Percentiles rank a stretch among this genome's conserved stretches.
These are phyloP conservation scores for Fomitopsis schrenkii DNA, from an alignment of 1,284 basidiomycete genomes.

Conservation along the genomic window DNA sequence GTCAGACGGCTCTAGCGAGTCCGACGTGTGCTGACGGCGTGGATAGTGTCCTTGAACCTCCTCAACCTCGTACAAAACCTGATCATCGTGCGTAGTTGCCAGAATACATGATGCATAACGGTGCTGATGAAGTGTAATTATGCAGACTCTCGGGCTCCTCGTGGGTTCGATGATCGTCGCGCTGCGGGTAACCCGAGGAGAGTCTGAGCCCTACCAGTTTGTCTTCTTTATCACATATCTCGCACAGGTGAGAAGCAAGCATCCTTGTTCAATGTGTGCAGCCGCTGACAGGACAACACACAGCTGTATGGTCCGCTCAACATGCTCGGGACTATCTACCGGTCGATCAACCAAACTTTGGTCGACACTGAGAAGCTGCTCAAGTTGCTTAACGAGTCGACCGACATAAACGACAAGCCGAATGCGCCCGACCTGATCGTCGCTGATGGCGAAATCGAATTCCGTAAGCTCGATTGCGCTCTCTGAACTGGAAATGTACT, in stretches of 20 bases:
- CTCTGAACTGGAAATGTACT: slow-evolving; percentile 6
- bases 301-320: slow-evolving; percentile 73
- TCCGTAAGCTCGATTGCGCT: slow-evolving; percentile 46
- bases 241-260: slow-evolving; percentile 49
- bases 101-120: background rate
- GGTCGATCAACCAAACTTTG: slow-evolving; percentile 70
- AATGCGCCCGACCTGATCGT: slow-evolving; percentile 72
- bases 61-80: slow-evolving; percentile 77
- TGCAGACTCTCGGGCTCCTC: slow-evolving; percentile 68
- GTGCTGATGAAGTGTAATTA: background rate
- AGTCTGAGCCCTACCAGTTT: slow-evolving; percentile 53
- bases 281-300: slow-evolving; percentile 20
- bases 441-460: slow-evolving; percentile 78
- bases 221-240: slow-evolving; percentile 81
- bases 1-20: slow-evolving; percentile 18
- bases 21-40: background rate
- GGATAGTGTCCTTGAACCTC: slow-evolving; percentile 64
- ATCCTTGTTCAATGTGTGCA: background rate
- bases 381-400: slow-evolving; percentile 70
- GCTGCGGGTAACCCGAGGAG: slow-evolving; percentile 50
- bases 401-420: slow-evolving; percentile 78
- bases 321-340: slow-evolving; percentile 70
- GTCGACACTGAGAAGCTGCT: slow-evolving; percentile 80
- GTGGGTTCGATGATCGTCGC: slow-evolving; percentile 78
- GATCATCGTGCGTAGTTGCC: slow-evolving; percentile 54